Conservation (phyloP, 306 rosid genomes). For the Cicer arietinum region DNA sequence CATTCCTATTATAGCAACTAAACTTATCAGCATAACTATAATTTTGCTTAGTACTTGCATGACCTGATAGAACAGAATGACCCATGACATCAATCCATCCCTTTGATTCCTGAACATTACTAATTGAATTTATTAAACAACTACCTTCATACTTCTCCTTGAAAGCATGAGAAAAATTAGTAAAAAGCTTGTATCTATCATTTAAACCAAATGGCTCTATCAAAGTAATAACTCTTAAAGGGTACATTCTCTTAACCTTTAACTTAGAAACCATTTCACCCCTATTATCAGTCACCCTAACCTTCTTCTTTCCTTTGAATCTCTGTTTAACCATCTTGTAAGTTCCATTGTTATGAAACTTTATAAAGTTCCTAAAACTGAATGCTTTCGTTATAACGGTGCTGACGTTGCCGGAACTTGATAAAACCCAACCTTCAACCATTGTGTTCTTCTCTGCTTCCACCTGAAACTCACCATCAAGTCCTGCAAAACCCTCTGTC, state of each 20-base stretch:
- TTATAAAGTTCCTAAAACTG: conserved; percentile 51
- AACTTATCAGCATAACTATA: conserved; percentile 45
- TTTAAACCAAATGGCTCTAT: conserved; percentile 40
- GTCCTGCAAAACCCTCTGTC: conserved; percentile 51
- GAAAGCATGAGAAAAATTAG: conserved; percentile 64
- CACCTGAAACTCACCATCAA: conserved; percentile 67
- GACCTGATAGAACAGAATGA: conserved; percentile 70
- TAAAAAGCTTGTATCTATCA: conserved; percentile 50
- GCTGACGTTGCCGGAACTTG: conserved; percentile 71
- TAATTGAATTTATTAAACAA: conserved; percentile 17
- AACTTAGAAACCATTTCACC: conserved; percentile 41
- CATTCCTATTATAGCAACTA: conserved; percentile 54
- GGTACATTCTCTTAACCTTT: conserved; percentile 55
- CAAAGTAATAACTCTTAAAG: conserved; percentile 51
- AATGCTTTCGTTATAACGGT: conserved; percentile 50
- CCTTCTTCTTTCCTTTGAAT: conserved; percentile 49
- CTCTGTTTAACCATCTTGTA: conserved; percentile 63
- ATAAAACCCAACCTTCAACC: conserved; percentile 66
- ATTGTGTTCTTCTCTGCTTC: conserved; percentile 56
- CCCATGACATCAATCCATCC: conserved; percentile 88
- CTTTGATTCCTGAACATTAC: conserved; percentile 56
- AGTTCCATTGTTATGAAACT: conserved; percentile 54
- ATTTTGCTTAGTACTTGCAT: conserved; percentile 58
- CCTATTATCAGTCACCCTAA: conserved; percentile 34
- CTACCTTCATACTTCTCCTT: conserved; percentile 48